Base-by-base conservation (phyloP, 2,329 filamentous ascomycete species). In the Colletotrichum sp. region DNA sequence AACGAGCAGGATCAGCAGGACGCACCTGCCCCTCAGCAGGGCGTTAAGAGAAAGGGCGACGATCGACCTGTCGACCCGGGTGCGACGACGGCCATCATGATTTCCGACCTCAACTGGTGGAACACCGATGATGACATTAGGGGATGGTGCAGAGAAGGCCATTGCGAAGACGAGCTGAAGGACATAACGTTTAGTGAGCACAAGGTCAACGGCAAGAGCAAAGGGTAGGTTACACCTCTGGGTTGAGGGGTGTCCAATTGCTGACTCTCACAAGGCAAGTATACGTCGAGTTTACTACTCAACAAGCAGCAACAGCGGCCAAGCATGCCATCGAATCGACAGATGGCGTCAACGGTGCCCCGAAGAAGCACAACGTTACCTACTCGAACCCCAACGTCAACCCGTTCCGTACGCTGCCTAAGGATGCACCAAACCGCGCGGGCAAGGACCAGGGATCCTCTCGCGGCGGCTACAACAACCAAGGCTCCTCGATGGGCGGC, bases 201-300 rank as follows among this genome's bases (percentile, higher is more conserved):
- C 84, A 99, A 99, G 82, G 96, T 98, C 62, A 99, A 99, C 78
- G 97, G 97, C 78, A 99, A 99, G 86, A 98, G 95, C 85, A 98
- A 98, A 87, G 96, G 97, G 96, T 98, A 88, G 76, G 84, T 24
- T 18, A 13, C 27, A 55, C 3, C 21, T 15, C 7, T 18, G 5
- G 12, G n/a, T 51, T n/a, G 15, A 8, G 13, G 51, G 4, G 18
- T 54, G n/a, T 55, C 7, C 55, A 59, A 9, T 9, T 27, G 47
- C 68, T 74, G n/a, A 74, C 57, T 59, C 21, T 27, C 3, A 4
- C 38, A 12, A 92, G 91, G 11, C 91, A 93, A 89, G 95, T 93
- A 7, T 98, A 96, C 80, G 86, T 98, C 59, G 95, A 98, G 79
- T 95, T 98, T 79, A 89, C 90, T 31, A 93, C 94, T 0, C 92